A percentile compares a stretch with the other conserved stretches of the same genome.
Evolutionary conservation across 805 yeast species (phyloP).

Genomic region (Debaryomyces maramus): DNA sequence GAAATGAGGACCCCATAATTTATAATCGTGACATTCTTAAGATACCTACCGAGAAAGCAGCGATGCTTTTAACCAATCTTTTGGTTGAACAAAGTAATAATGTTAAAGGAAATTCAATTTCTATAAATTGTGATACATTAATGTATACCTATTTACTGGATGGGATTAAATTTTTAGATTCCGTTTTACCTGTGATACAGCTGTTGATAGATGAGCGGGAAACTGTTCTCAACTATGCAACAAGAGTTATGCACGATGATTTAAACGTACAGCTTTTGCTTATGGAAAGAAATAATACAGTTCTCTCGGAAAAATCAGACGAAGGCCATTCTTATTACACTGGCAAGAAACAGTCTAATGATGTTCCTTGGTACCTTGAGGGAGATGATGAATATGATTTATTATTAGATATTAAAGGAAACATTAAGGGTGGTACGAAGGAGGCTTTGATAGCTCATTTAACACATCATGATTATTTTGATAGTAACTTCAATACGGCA

Average conservation of each 20-base stretch:
- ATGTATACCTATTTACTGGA: conserved; percentile 39
- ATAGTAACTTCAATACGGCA: conserved; percentile 63
- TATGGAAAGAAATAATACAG: conserved; percentile 46
- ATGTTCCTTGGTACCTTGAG: conserved; percentile 71
- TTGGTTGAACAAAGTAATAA: conserved; percentile 47
- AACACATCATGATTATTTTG: conserved; percentile 68
- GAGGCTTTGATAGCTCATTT: conserved; percentile 77
- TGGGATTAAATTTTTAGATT: conserved; percentile 33
- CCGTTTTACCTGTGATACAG: conserved; percentile 44
- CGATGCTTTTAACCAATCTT: conserved; percentile 46
- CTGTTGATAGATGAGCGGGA: conserved; percentile 72
- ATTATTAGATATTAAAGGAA: conserved; percentile 64
- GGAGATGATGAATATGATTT: conserved; percentile 61
- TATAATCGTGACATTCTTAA: conserved; percentile 39
- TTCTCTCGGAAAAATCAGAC: conserved; percentile 36
- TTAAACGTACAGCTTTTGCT: conserved; percentile 58
- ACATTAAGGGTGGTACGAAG: conserved; percentile 79
- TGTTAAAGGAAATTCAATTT: conserved; percentile 31
- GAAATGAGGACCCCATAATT: conserved; percentile 50
- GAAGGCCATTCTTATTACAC: conserved; percentile 33
- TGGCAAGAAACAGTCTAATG: conserved; percentile 37
- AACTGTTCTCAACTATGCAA: conserved; percentile 66
- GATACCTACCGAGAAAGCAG: conserved; percentile 49
- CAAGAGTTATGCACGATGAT: conserved; percentile 76
- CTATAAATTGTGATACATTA: conserved; percentile 39